phyloP scores from a whole-genome alignment of 2,329 filamentous ascomycete species.

The Drechslera avenae region DNA sequence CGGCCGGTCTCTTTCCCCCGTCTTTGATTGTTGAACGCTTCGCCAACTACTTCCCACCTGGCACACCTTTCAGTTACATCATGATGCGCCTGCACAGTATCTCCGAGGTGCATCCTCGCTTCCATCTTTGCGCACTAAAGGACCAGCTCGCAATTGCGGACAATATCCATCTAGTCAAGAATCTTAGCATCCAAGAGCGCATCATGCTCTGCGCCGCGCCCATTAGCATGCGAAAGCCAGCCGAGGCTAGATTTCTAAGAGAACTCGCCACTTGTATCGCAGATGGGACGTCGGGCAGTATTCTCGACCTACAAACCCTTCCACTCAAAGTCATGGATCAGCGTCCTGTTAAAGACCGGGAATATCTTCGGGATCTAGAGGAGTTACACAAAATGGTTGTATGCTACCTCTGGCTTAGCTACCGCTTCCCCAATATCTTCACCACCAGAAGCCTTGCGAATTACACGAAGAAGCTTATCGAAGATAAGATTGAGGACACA shows the following conservation, averaged over 20 bases:
- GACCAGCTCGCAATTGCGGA: constrained; percentile 72
- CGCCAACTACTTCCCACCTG: constrained; percentile 77
- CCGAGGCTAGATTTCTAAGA: constrained; percentile 57
- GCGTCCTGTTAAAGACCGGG: constrained; percentile 50
- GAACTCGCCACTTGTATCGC: constrained; percentile 74
- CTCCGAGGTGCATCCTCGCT: constrained; percentile 66
- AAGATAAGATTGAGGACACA: constrained; percentile 72
- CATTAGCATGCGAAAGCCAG: constrained; percentile 58
- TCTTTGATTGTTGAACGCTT: constrained; percentile 74
- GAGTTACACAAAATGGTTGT: constrained; percentile 80
- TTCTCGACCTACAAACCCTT: constrained; percentile 73
- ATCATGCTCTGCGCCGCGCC: constrained; percentile 78
- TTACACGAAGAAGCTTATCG: constrained; percentile 77
- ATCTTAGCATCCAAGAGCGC: constrained; percentile 73
- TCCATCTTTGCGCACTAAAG: constrained; percentile 70
- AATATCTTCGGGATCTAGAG: constrained; percentile 74
- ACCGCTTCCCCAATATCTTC: constrained; percentile 83
- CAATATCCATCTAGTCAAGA: constrained; percentile 70
- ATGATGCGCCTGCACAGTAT: constrained; percentile 75
- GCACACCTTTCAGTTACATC: constrained; percentile 83
- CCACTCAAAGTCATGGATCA: constrained; percentile 75
- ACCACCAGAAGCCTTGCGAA: constrained; percentile 74
- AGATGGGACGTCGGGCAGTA: constrained; percentile 65
- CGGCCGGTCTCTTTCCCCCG: constrained; percentile 77
- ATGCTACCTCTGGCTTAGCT: constrained; percentile 91